Conservation (phyloP, 2,329 filamentous ascomycete species). For the Dichotomopilus funicola region DNA sequence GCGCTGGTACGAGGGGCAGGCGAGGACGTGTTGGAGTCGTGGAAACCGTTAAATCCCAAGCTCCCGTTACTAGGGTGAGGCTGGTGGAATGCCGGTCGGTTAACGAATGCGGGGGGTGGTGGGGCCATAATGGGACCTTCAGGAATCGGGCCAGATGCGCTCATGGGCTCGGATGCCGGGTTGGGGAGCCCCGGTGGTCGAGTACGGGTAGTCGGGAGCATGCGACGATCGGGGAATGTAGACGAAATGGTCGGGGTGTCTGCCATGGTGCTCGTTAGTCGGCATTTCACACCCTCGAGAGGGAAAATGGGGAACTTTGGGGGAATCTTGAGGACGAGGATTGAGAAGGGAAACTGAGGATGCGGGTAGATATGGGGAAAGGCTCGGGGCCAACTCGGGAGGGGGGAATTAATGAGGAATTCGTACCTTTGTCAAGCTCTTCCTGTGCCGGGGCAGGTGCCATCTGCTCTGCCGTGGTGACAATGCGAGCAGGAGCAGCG, state of each 20-base stretch:
- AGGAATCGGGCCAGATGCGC: conserved; percentile 3
- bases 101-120: conserved; percentile 25
- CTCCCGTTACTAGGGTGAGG: conserved; percentile 49
- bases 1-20: conserved; percentile 43
- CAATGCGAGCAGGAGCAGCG: conserved; percentile 3
- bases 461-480: not conserved
- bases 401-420: not conserved
- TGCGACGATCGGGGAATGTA: conserved; percentile 1
- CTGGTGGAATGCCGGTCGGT: conserved; percentile 40
- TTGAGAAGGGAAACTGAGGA: not conserved
- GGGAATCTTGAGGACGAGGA: not conserved
- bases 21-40: conserved; percentile 51
- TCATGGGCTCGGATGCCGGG: conserved; percentile 9
- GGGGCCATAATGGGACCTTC: conserved; percentile 12
- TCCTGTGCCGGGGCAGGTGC: not conserved
- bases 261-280: conserved; percentile 12
- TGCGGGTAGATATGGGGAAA: not conserved
- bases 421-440: conserved; percentile 16
- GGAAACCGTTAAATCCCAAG: conserved; percentile 50
- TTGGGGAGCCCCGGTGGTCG: conserved; percentile 9
- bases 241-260: conserved; percentile 15
- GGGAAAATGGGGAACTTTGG: not conserved
- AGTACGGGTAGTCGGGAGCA: conserved; percentile 11
- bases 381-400: not conserved
- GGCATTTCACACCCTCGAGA: not conserved